Conservation (phyloP, 148 eudicot species). For the Cornus kousa region DNA sequence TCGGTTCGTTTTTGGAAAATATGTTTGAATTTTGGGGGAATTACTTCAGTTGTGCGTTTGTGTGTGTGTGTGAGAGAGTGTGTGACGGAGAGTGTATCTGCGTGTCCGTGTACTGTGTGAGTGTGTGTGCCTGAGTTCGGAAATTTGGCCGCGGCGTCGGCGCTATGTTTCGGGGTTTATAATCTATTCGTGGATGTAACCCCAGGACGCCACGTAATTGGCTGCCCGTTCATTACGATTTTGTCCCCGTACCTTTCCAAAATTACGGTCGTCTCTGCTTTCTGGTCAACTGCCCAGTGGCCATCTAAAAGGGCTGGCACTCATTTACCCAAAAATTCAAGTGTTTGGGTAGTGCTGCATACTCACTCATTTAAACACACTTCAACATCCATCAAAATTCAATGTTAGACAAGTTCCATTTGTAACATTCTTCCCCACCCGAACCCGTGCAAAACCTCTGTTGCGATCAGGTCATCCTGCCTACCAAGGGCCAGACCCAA, state of each 20-base stretch:
- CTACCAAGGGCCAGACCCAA: no score
- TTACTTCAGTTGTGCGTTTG: not conserved
- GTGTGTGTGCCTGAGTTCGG: not conserved
- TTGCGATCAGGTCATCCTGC: no score
- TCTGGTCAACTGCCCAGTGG: no score
- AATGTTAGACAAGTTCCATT: no score
- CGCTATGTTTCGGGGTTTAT: conserved; percentile 12
- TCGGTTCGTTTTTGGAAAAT: not conserved
- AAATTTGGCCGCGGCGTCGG: conserved; percentile 30
- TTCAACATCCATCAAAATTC: no score
- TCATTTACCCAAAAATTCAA: no score
- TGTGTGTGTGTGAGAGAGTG: not conserved
- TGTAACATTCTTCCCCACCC: no score
- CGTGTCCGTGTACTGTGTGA: not conserved
- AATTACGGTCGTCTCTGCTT: not conserved
- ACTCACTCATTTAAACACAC: no score
- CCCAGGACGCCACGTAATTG: conserved; percentile 41
- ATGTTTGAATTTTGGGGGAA: not conserved
- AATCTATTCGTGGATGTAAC: conserved; percentile 18
- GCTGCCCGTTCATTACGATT: conserved; percentile 3
- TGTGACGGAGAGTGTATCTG: not conserved
- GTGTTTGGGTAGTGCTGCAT: no score
- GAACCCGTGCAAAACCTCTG: no score
- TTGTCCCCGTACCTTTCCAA: not conserved
- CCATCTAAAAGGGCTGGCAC: no score